These are phyloP conservation scores for Backusella tarrabulga DNA, from an alignment of 192 early-diverging fungal species.

Conservation along the genomic window DNA sequence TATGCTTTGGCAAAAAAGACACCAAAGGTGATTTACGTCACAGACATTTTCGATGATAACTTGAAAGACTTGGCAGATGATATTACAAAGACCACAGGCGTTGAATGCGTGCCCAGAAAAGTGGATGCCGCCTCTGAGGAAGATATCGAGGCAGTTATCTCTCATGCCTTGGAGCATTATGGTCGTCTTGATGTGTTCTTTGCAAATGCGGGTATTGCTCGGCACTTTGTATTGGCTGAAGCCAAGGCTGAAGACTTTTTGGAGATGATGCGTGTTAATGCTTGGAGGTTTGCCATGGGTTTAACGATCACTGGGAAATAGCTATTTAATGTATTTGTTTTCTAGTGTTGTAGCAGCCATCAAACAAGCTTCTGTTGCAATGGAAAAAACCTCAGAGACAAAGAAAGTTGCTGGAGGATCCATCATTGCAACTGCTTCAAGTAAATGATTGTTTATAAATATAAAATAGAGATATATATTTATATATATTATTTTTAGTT, in stretches of 20 bases:
- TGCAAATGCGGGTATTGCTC: constrained; percentile 48
- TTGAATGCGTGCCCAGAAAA: constrained; percentile 28
- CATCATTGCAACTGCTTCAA: constrained; percentile 49
- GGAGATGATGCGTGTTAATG: constrained; percentile 37
- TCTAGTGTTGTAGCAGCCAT: constrained; percentile 45
- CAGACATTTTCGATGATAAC: constrained; percentile 35
- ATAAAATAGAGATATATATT: background rate
- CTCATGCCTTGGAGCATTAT: constrained; percentile 40
- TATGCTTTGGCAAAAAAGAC: constrained; percentile 23
- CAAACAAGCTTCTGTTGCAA: constrained; percentile 41
- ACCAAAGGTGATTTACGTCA: constrained; percentile 41
- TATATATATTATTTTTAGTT: constrained; percentile 19
- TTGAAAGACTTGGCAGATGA: constrained; percentile 34
- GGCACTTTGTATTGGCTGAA: constrained; percentile 16
- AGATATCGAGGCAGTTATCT: constrained; percentile 37
- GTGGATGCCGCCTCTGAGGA: constrained; percentile 45
- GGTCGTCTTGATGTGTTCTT: constrained; percentile 54
- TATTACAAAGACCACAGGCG: constrained; percentile 24
- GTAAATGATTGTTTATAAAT: background rate
- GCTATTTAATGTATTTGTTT: background rate
- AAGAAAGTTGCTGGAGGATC: constrained; percentile 41
- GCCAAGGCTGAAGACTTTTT: constrained; percentile 23
- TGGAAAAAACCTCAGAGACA: constrained; percentile 21
- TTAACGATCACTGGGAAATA: background rate
- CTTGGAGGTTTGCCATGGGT: constrained; percentile 8